Evolutionary conservation across 1,139 yeast species (phyloP), one percentile per base, ranked within the genome.

Genomic region (Diutina pseudorugosa): DNA sequence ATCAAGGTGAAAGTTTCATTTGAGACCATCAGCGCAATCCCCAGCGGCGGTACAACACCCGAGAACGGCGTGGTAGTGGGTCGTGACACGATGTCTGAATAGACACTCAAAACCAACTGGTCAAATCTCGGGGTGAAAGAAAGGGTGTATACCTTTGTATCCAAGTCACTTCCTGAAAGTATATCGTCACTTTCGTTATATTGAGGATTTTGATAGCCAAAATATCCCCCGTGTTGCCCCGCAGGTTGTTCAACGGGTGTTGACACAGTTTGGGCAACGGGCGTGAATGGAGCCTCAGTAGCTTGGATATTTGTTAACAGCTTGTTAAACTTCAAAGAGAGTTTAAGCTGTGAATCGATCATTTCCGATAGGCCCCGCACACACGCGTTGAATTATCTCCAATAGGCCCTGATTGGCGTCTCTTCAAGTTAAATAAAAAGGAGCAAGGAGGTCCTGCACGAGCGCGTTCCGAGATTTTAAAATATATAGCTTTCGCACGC

Each of bases 31-130:
- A 75, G 68, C 11, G 70, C 76, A 52, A 73, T 62, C 1, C 78
- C 78, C 61, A 75, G 70, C 3, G 78, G 78, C 21, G 77, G 77
- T 11, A 67, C 63, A 8, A 58, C 51, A 0, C 78, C 78, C 62
- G 68, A 68, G 55, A 73, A 73, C 11, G 78, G 78, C 6, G 77
- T 73, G 3, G 77, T 73, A 14, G 78, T 73, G 44, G 78, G 78
- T 53, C 70, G 65, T 33, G 72, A 64, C 52, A 73, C 62, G 41
- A 72, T 63, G 51, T 68, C 65, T 33, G 68, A 62, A 59, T 73
- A 73, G 4, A 70, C 59, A 18, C 67, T 57, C 65, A 71, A 59
- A 14, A 73, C 66, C 52, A 73, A 61, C 58, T 66, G 71, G 56
- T 73, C 78, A 55, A 73, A 73, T 14, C 52, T 57, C 11, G 66